These are phyloP conservation scores for Blastobotrys petasosporus DNA, from an alignment of 1,139 yeast species.

Conservation along the genomic window DNA sequence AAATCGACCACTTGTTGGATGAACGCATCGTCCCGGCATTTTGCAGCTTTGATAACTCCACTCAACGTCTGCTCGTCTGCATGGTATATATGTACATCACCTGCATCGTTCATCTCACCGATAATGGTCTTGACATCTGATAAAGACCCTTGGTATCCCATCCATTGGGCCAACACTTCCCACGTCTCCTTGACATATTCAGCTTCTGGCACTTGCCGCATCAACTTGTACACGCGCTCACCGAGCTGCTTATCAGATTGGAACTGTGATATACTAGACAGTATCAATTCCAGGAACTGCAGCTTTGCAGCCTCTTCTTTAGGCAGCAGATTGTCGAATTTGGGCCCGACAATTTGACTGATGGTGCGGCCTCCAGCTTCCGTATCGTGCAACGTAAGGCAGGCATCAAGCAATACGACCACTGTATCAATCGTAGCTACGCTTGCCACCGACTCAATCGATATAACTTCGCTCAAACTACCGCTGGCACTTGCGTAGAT, in stretches of 20 bases:
- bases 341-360: constrained; percentile 16
- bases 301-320: constrained; percentile 15
- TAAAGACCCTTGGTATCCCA: constrained; percentile 22
- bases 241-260: constrained; percentile 21
- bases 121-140: constrained; percentile 16
- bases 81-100: constrained; percentile 8
- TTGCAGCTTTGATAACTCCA: constrained; percentile 23
- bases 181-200: constrained; percentile 31
- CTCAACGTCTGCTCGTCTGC: constrained; percentile 29
- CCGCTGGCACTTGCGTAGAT: background rate
- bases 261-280: constrained; percentile 24
- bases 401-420: constrained; percentile 21
- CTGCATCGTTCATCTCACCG: constrained; percentile 18
- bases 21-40: constrained; percentile 18
- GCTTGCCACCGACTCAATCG: background rate
- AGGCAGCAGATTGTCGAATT: constrained; percentile 9
- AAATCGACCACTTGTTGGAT: constrained; percentile 19
- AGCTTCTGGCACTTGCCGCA: constrained; percentile 8
- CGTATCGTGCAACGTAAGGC: constrained; percentile 16
- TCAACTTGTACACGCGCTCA: constrained; percentile 17
- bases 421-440: constrained; percentile 16
- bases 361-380: constrained; percentile 17
- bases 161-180: constrained; percentile 34
- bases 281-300: constrained; percentile 26
- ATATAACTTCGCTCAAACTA: background rate